These are phyloP conservation scores for Solanum etuberosum DNA, from an alignment of 257 asterid genomes.

Conservation along the genomic window DNA sequence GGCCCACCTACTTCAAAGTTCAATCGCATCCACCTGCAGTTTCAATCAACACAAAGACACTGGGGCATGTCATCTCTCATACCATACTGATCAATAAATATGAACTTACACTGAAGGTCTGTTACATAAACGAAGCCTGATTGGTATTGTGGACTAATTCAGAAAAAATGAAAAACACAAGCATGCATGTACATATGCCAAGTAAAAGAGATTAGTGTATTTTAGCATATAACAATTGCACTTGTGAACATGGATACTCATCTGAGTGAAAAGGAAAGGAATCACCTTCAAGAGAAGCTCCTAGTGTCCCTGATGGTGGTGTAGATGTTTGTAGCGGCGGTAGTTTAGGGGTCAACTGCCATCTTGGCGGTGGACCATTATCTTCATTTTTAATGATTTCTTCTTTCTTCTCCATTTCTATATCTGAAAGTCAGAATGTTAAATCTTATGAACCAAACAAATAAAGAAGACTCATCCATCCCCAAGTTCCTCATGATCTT, in stretches of 20 bases:
- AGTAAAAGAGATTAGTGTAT: background rate
- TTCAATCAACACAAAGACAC: background rate
- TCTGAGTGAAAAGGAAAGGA: background rate
- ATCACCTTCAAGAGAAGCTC: conserved; percentile 34
- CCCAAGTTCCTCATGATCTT: background rate
- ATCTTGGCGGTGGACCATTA: conserved; percentile 70
- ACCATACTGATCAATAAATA: background rate
- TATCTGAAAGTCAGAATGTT: conserved; percentile 17
- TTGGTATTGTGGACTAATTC: background rate
- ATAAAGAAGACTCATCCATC: background rate
- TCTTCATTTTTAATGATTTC: conserved; percentile 28
- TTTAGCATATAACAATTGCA: background rate
- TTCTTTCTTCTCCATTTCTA: conserved; percentile 23
- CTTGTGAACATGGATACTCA: background rate
- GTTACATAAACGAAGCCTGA: background rate
- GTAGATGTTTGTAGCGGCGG: conserved; percentile 20
- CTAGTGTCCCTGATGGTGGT: conserved; percentile 25
- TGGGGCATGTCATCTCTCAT: background rate
- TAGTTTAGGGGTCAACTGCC: conserved; percentile 34
- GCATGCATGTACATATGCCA: background rate
- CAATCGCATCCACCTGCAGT: background rate
- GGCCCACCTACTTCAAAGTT: background rate
- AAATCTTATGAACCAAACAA: conserved; percentile 9
- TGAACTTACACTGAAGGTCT: background rate
- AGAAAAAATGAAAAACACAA: background rate